Base-by-base conservation (phyloP, 108 stramenopile species). In the Pseudonitzschia multiseries region DNA sequence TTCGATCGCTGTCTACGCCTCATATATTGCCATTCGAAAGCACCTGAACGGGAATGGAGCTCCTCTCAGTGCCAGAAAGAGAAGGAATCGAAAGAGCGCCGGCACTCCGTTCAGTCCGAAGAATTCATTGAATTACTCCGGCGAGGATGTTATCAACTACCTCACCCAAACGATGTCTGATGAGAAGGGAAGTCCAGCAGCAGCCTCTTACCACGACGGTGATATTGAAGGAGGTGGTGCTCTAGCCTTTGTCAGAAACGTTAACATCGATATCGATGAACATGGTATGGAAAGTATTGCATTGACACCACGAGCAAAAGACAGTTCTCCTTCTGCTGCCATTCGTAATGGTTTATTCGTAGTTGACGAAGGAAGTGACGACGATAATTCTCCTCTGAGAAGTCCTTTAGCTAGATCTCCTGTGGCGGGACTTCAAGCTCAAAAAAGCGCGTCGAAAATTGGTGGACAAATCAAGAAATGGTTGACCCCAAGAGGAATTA, bases 401-500 rank as follows among this genome's bases (percentile, higher is more conserved):
- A 67, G 66, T 50, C 46, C 66, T 9, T 22, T 26, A 10, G 54
- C 54, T 24, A 56, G 24, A 22, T 56, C 54, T 26, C 54, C 54
- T 10, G 20, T 24, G 24, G n/a, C 17, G 29, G 57, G 27, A 31
- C 10, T 33, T 18, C 64, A 65, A 43, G 44, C 21, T 24, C 27
- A 22, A 22, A 48, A 0, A 10, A 48, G 46, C 9, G 40, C 62
- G 21, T 36, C 31, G 10, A n/a, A 41, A 29, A 67, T 67, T 21
- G 46, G 66, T 48, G 57, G 46, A 44, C 33, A 42, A 29, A 53
- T 76, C 20, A 69, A 69, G 62, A 76, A 76, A 65, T 76, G 75
- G 75, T 52, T 76, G 27, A 76, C 75, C 9, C 75, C 75, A 21
- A 54, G 68, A 63, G n/a, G 50, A 62, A 48, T n/a, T 31, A 70